Percentiles rank a stretch among this genome's conserved stretches.
Conservation (phyloP, 2,329 filamentous ascomycete genomes). For the Cladobotryum mycophilum region DNA sequence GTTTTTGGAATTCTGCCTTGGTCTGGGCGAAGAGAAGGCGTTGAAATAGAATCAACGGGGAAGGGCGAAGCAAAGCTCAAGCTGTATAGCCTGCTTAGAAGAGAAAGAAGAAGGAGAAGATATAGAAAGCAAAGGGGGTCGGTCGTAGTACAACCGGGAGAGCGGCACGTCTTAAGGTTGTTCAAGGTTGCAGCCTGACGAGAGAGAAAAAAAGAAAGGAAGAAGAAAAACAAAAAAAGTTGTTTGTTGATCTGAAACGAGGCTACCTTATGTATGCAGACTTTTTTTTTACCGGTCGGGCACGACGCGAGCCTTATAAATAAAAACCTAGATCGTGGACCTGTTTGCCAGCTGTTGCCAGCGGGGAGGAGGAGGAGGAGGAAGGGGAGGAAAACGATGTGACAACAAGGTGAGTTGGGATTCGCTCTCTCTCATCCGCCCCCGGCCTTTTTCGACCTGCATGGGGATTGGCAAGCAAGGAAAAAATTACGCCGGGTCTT, state of each 20-base stretch:
- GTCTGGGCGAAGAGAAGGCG: not conserved
- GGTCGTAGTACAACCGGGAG: not conserved
- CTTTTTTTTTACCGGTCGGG: too few species aligned
- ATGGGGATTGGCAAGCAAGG: constrained; percentile 5
- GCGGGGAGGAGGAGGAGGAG: too few species aligned
- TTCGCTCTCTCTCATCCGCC: constrained; percentile 1
- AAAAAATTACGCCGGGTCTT: constrained; percentile 3
- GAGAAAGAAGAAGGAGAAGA: not conserved
- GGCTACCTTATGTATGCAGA: too few species aligned
- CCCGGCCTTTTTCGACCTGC: not conserved
- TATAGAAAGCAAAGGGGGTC: too few species aligned
- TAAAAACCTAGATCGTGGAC: not conserved
- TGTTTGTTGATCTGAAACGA: not conserved
- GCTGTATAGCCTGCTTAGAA: not conserved
- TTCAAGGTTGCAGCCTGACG: not conserved
- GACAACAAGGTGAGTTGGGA: not conserved
- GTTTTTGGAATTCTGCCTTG: not conserved
- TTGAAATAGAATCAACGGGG: not conserved
- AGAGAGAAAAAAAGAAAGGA: not conserved
- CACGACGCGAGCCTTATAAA: not conserved
- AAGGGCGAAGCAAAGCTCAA: not conserved
- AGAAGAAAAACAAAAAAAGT: not conserved
- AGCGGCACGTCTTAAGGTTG: not conserved
- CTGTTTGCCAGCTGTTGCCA: not conserved
- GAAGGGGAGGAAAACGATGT: not conserved